phyloP scores from a whole-genome alignment of 495 filamentous ascomycete genomes.

The Cladorrhinum samala region DNA sequence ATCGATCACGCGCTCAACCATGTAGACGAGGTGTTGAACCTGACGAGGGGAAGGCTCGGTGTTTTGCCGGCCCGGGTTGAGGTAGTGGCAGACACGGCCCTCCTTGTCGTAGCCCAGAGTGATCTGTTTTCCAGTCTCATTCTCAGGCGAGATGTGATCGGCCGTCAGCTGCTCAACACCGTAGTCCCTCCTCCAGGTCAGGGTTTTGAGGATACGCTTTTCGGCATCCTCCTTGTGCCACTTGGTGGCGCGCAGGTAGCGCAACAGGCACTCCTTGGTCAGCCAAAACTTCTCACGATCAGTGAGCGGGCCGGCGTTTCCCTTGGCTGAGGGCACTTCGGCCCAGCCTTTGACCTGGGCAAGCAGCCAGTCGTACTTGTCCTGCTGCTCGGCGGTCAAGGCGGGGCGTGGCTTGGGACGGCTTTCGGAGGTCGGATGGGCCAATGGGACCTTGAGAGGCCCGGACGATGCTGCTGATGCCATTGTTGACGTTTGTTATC shows the following conservation, averaged over 20 bases:
- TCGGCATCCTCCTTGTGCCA: slow-evolving; percentile 75
- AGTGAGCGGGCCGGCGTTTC: slow-evolving; percentile 58
- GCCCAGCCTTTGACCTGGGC: slow-evolving; percentile 61
- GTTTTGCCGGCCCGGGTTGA: slow-evolving; percentile 85
- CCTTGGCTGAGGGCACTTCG: slow-evolving; percentile 59
- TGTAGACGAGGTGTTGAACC: slow-evolving; percentile 88
- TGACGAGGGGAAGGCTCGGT: slow-evolving; percentile 85
- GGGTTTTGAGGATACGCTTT: slow-evolving; percentile 68
- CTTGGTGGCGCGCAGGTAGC: slow-evolving; percentile 89
- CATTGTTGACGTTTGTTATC: neutral
- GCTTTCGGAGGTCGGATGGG: slow-evolving; percentile 49
- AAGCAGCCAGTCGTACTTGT: slow-evolving; percentile 74
- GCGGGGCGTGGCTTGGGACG: slow-evolving; percentile 46
- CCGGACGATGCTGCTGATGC: slow-evolving; percentile 23
- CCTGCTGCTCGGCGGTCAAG: slow-evolving; percentile 70
- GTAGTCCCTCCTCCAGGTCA: slow-evolving; percentile 87
- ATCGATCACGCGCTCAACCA: slow-evolving; percentile 86
- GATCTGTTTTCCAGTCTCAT: slow-evolving; percentile 93
- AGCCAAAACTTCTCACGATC: slow-evolving; percentile 84
- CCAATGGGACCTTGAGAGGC: slow-evolving; percentile 64
- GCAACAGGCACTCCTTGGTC: slow-evolving; percentile 83
- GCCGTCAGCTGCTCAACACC: slow-evolving; percentile 64
- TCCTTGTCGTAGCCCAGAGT: slow-evolving; percentile 81
- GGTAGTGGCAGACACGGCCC: slow-evolving; percentile 77
- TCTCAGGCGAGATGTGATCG: slow-evolving; percentile 82